Percentiles rank a stretch among this genome's conserved stretches.
These are phyloP conservation scores for Flaveria bidentis DNA, from an alignment of 129 eudicot genomes.

Conservation along the genomic window DNA sequence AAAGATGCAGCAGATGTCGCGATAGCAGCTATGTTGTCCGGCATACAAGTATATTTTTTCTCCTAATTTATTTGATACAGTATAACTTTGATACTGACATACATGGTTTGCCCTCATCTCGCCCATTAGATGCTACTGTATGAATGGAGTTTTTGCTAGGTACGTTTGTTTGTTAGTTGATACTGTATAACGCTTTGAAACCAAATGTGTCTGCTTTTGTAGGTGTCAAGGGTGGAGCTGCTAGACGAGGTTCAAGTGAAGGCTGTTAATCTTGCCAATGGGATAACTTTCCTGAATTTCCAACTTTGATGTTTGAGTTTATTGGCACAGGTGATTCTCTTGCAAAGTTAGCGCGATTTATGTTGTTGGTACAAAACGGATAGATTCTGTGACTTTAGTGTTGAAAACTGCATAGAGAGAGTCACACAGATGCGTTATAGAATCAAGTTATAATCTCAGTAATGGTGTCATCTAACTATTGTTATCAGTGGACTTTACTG, in stretches of 20 bases:
- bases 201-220: background rate
- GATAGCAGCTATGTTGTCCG: constrained; percentile 85
- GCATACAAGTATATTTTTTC: constrained; percentile 67
- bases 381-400: background rate
- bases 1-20: constrained; percentile 99
- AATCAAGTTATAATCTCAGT: too few species aligned
- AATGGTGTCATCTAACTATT: too few species aligned
- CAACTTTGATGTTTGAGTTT: constrained; percentile 95
- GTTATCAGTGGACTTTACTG: too few species aligned
- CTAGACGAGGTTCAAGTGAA: constrained; percentile 91
- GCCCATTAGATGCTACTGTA: too few species aligned
- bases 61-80: too few species aligned
- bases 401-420: too few species aligned
- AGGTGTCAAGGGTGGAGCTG: constrained; percentile 99
- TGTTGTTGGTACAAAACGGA: too few species aligned
- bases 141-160: background rate
- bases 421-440: too few species aligned
- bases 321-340: constrained; percentile 74
- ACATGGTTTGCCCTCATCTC: too few species aligned
- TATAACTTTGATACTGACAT: too few species aligned
- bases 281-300: constrained; percentile 76
- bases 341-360: background rate
- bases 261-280: constrained; percentile 90
- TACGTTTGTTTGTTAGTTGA: too few species aligned
- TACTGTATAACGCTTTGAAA: too few species aligned